Base-by-base conservation (phyloP, 2,329 filamentous ascomycete genomes). In the Thelonectria rubi region DNA sequence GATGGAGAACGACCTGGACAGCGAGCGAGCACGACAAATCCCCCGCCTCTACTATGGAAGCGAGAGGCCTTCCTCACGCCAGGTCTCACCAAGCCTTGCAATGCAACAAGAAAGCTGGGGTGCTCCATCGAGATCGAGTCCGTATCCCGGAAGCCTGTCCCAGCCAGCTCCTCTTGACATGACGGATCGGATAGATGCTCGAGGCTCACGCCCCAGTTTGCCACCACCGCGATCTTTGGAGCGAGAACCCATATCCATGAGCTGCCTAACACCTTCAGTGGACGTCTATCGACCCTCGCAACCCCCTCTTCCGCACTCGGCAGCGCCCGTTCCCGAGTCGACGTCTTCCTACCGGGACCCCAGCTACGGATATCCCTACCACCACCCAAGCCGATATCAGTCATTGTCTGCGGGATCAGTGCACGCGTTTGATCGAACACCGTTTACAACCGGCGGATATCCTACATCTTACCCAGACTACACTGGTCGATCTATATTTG, bases 41-140 rank as follows among this genome's bases (percentile, higher is more conserved):
- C 83, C 84, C 26, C 77, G 84, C 39, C 73, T 81, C 32, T 84
- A 82, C 67, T 75, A 74, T 48, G 77, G 74, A 65, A 74, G 78
- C 6, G 75, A 73, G 49, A 70, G 68, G 49, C 67, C 66, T 59
- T 72, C 65, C 12, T 68, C 71, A 32, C 73, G 74, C 30, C 76
- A 76, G 14, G 72, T 76, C 21, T 81, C 80, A 32, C 78, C 81
- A 18, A 70, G 58, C 17, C 50, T 62, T 37, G 71, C 47, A 26
- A 68, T 58, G 42, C 71, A 46, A 15, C 68, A 71, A 24, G 77
- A 79, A 43, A 73, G 67, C 46, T 82, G 80, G 80, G 49, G 65
- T 18, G 69, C 71, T 39, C 68, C 74, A 10, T 45, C 58, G 39
- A 74, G 51, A 57, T 70, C 74, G 50, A 80, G 76, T 64, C 74